Percentiles rank a stretch among this genome's conserved stretches.
Evolutionary conservation across 495 filamentous ascomycete genomes (phyloP).

Genomic region (Aspergillus wentii): DNA sequence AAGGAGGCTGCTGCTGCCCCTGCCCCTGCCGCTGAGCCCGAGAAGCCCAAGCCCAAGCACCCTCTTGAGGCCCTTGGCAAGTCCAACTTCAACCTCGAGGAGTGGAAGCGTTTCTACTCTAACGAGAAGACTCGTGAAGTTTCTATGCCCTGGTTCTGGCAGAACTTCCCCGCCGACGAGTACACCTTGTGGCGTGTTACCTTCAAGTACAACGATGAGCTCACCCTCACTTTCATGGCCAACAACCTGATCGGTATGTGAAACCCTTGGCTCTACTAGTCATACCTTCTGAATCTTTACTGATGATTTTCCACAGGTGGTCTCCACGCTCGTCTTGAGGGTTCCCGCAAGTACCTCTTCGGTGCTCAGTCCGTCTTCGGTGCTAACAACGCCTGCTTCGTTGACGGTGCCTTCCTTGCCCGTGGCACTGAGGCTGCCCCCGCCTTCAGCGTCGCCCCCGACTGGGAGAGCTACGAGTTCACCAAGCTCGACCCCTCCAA

Average conservation of each 20-base stretch:
- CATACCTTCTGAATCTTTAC: not conserved
- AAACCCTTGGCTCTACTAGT: not conserved
- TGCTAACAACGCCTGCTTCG: slow-evolving; percentile 76
- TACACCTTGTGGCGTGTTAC: slow-evolving; percentile 88
- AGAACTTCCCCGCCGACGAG: slow-evolving; percentile 85
- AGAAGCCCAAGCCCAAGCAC: slow-evolving; percentile 78
- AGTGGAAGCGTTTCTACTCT: slow-evolving; percentile 98
- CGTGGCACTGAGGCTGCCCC: slow-evolving; percentile 82
- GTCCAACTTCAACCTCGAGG: slow-evolving; percentile 79
- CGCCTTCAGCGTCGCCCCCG: slow-evolving; percentile 93
- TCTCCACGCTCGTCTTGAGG: slow-evolving; percentile 97
- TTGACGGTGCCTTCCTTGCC: slow-evolving; percentile 88
- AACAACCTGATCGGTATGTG: slow-evolving; percentile 80
- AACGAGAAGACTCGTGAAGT: slow-evolving; percentile 82
- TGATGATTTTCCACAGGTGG: slow-evolving; percentile 50
- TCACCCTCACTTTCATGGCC: slow-evolving; percentile 96
- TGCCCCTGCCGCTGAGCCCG: slow-evolving; percentile 54
- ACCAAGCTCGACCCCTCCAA: slow-evolving; percentile 87
- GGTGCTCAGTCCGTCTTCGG: slow-evolving; percentile 88
- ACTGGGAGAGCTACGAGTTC: slow-evolving; percentile 96
- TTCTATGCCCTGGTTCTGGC: slow-evolving; percentile 97
- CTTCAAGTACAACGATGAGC: slow-evolving; percentile 98
- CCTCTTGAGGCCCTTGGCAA: slow-evolving; percentile 82
- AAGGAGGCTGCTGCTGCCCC: slow-evolving; percentile 51
- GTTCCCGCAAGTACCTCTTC: slow-evolving; percentile 97